A percentile compares a stretch with the other conserved stretches of the same genome.
Evolutionary conservation across 164 flowering plant species (phyloP).

Genomic region (Kalanchoe fedtschenkoi): DNA sequence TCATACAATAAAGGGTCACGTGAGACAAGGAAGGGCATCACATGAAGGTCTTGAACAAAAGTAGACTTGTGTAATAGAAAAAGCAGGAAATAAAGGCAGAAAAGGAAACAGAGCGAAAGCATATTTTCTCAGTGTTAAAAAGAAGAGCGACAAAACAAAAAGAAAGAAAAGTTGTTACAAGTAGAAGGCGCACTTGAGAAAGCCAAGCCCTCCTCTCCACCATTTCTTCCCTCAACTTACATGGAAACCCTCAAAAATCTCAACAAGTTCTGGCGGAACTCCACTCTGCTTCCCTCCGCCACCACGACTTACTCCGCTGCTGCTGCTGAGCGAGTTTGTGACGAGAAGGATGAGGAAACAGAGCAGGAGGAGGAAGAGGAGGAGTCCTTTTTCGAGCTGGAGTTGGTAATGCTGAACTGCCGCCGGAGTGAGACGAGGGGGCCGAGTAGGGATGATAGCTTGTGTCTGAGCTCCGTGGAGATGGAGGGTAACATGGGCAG

Average conservation of each 20-base stretch:
- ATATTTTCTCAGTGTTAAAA: not conserved
- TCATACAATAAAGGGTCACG: too few relatives aligned
- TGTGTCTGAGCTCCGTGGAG: not conserved
- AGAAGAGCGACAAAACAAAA: too few relatives aligned
- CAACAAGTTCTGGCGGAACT: slow-evolving; percentile 18
- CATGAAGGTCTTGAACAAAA: not conserved
- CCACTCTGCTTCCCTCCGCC: slow-evolving; percentile 5
- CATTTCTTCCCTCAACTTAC: slow-evolving; percentile 1
- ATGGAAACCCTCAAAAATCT: slow-evolving; percentile 29
- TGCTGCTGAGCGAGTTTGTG: not conserved
- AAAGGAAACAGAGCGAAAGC: not conserved
- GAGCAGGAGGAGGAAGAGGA: slow-evolving; percentile 21
- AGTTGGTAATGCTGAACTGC: slow-evolving; percentile 13
- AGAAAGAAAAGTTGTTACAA: too few relatives aligned
- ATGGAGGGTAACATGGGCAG: slow-evolving; percentile 5
- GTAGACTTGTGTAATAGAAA: not conserved
- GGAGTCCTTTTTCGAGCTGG: slow-evolving; percentile 36
- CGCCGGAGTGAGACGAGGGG: not conserved
- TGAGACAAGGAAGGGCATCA: not conserved
- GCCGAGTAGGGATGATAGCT: not conserved
- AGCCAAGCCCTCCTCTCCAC: not conserved
- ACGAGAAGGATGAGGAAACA: slow-evolving; percentile 3
- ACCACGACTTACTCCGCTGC: not conserved
- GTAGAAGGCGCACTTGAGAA: not conserved
- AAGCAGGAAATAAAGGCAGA: not conserved